Percentiles rank a stretch among this genome's conserved stretches.
These are phyloP conservation scores for Cryomyces minteri DNA, from an alignment of 495 filamentous ascomycete species.

Conservation along the genomic window DNA sequence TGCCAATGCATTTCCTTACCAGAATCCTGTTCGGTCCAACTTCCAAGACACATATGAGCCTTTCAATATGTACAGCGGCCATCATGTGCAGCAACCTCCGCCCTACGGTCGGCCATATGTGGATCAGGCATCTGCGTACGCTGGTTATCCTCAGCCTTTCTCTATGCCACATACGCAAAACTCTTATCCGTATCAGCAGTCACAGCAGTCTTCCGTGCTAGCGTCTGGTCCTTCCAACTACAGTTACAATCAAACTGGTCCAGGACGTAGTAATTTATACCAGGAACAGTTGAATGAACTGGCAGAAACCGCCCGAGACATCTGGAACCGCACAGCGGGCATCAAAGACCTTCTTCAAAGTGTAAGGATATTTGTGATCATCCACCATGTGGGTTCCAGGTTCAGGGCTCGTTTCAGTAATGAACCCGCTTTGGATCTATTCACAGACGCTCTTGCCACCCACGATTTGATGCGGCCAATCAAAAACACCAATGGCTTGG, in stretches of 20 bases:
- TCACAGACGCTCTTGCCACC: slow-evolving; percentile 47
- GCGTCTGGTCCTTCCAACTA: not conserved
- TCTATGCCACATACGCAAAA: not conserved
- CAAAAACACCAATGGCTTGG: slow-evolving; percentile 42
- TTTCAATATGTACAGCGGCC: not conserved
- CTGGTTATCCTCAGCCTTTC: not conserved
- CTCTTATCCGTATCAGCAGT: not conserved
- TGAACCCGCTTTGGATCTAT: slow-evolving; percentile 36
- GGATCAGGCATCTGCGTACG: not conserved
- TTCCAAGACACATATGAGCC: no score
- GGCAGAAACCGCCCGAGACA: slow-evolving; percentile 34
- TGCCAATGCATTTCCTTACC: not conserved
- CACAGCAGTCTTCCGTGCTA: not conserved
- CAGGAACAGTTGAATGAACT: slow-evolving; percentile 38
- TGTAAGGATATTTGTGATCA: slow-evolving; percentile 41
- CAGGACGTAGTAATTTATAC: slow-evolving; percentile 19
- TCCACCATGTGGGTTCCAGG: slow-evolving; percentile 38
- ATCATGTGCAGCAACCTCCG: not conserved
- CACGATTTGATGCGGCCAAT: slow-evolving; percentile 47
- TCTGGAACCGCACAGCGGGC: slow-evolving; percentile 40
- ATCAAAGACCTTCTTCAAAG: slow-evolving; percentile 44
- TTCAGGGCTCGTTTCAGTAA: slow-evolving; percentile 35
- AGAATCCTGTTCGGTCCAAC: not conserved
- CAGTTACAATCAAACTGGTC: not conserved
- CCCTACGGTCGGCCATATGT: not conserved